A percentile compares a stretch with the other conserved stretches of the same genome.
These are phyloP conservation scores for Podila epigama DNA, from an alignment of 192 early-diverging fungal species.

Conservation along the genomic window DNA sequence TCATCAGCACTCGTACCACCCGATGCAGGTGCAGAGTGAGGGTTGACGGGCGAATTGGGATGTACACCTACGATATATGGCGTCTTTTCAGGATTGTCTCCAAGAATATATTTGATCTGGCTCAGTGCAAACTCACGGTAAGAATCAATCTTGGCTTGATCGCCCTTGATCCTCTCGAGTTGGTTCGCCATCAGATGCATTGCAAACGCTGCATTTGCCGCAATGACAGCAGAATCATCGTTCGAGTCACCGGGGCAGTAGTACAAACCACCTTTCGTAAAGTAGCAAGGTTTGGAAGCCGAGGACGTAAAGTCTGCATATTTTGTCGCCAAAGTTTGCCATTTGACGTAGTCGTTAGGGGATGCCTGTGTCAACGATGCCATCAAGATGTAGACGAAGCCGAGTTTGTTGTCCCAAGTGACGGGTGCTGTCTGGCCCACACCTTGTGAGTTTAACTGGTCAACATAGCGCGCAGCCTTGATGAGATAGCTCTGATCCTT, in stretches of 20 bases:
- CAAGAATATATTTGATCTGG: slow-evolving; percentile 63
- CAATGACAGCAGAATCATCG: slow-evolving; percentile 32
- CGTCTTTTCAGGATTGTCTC: slow-evolving; percentile 59
- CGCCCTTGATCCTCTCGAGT: slow-evolving; percentile 17
- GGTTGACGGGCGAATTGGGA: slow-evolving; percentile 63
- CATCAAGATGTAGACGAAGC: slow-evolving; percentile 56
- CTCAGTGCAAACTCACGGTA: slow-evolving; percentile 35
- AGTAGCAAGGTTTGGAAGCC: slow-evolving; percentile 15
- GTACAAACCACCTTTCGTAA: slow-evolving; percentile 58
- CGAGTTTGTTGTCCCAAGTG: slow-evolving; percentile 62
- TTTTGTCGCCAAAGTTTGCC: slow-evolving; percentile 38
- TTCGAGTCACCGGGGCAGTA: slow-evolving; percentile 40
- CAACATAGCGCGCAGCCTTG: slow-evolving; percentile 55
- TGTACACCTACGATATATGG: slow-evolving; percentile 67
- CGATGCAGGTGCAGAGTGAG: slow-evolving; percentile 63
- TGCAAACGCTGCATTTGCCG: slow-evolving; percentile 47
- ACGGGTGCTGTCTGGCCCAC: slow-evolving; percentile 31
- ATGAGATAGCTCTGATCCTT: slow-evolving; percentile 50
- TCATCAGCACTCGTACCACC: slow-evolving; percentile 52
- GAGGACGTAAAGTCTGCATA: slow-evolving; percentile 45
- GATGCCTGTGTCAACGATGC: slow-evolving; percentile 42
- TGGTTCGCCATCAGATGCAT: slow-evolving; percentile 45
- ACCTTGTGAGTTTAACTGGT: slow-evolving; percentile 39
- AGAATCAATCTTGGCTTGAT: slow-evolving; percentile 11
- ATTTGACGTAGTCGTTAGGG: slow-evolving; percentile 25